Percentiles rank a stretch among this genome's conserved stretches.
Conservation (phyloP, 768 basidiomycete genomes). For the Thelephora ganbajun region DNA sequence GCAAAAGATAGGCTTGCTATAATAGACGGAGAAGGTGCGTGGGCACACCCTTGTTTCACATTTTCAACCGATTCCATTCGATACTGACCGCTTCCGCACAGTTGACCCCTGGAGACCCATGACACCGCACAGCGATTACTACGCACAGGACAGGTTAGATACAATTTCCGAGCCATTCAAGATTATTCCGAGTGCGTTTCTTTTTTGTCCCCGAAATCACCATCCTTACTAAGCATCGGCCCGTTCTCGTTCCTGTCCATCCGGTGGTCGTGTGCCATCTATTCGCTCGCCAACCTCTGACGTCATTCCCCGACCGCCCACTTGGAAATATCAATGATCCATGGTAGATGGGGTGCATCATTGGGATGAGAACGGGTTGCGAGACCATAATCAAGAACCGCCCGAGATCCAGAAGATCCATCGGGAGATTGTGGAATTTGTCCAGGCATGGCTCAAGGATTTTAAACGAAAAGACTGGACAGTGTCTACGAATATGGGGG, state of each 20-base stretch:
- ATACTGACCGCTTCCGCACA: slow-evolving; percentile 12
- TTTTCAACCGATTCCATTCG: too few species aligned
- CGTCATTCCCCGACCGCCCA: too few species aligned
- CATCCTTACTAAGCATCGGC: neutral
- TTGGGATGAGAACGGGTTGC: slow-evolving; percentile 64
- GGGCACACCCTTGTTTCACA: neutral
- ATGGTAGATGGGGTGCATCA: slow-evolving; percentile 57
- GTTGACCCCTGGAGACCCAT: slow-evolving; percentile 88
- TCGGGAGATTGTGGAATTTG: slow-evolving; percentile 65
- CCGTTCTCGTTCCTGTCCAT: neutral
- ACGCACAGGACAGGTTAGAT: slow-evolving; percentile 55
- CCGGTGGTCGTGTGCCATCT: neutral
- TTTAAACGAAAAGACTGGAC: slow-evolving; percentile 10
- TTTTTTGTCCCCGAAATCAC: neutral
- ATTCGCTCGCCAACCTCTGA: too few species aligned
- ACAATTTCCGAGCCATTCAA: slow-evolving; percentile 72
- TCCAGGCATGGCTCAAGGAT: slow-evolving; percentile 55
- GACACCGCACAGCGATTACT: slow-evolving; percentile 61
- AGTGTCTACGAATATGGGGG: neutral
- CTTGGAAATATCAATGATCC: neutral
- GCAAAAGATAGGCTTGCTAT: slow-evolving; percentile 73
- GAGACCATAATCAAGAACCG: slow-evolving; percentile 50
- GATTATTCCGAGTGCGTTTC: slow-evolving; percentile 59
- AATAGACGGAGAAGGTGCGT: slow-evolving; percentile 70
- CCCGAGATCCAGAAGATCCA: slow-evolving; percentile 71